Base-by-base conservation (phyloP, 2,329 filamentous ascomycete genomes). In the Microdochium nivale region DNA sequence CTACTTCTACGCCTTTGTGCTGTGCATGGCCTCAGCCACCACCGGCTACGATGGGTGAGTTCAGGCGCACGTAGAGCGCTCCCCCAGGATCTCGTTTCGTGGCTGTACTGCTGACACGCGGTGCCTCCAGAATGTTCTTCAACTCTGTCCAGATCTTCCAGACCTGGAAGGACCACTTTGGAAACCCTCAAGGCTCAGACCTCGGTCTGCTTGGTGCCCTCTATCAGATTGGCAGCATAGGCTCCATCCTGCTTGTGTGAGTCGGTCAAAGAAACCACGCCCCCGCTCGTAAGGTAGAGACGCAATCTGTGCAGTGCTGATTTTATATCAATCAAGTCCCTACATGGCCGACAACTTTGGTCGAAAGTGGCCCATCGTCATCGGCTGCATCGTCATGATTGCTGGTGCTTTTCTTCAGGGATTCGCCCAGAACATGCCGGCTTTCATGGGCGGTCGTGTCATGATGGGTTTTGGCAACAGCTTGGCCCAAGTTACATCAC, bases 201-300 rank as follows among this genome's bases (percentile, higher is more conserved):
- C 65, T 74, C 8, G 81, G 81, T 49, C 71, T 84, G 30, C 69
- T 84, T 2, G 75, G 74, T 10, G 78, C 80, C 8, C 74, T 79
- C 55, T 84, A 83, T 64, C 79, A 79, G 57, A 74, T 84, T 40
- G 80, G 80, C 47, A 78, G 77, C 52, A 72, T 84, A 54, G 65
- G 70, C 44, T 77, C 77, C 24, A 77, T 84, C 40, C 79, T 78
- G 2, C 66, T 83, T 30, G 78, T 83, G 68, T 71, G 63, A 64
- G 69, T 58, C 2, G 11, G 11, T 14, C 14, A 5, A 9, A 19
- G 5, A 23, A 4, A 8, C 4, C 21, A 3, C 43, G 10, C 24
- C 23, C 24, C 7, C 8, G 13, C 24, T 47, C 23, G 11, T 19
- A 40, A 4, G 7, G 19, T 19, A 5, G 14, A 16, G 35, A n/a